Conservation (phyloP, 345 rosid genomes). For the Boechera retrofracta region DNA sequence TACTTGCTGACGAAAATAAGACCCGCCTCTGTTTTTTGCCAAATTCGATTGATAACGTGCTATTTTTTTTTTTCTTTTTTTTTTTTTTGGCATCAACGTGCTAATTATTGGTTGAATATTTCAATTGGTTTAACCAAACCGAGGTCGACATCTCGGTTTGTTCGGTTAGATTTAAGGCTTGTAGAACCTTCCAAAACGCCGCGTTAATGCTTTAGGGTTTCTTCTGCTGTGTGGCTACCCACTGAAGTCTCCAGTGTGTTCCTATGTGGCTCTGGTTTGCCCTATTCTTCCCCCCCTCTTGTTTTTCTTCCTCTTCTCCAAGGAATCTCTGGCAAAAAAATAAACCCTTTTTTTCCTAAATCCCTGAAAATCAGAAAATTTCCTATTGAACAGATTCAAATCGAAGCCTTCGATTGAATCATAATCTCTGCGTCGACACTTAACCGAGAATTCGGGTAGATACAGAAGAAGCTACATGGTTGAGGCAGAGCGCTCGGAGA, state of each 20-base stretch:
- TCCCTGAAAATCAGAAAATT: neutral
- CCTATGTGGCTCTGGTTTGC: constrained; percentile 37
- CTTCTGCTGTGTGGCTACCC: constrained; percentile 37
- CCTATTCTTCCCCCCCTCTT: constrained; percentile 4
- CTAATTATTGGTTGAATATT: neutral
- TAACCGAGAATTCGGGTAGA: neutral
- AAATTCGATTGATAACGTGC: neutral
- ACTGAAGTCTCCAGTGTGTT: constrained; percentile 43
- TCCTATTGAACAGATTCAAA: neutral
- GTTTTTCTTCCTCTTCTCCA: constrained; percentile 39
- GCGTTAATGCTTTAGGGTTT: constrained; percentile 21
- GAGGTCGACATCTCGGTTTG: constrained; percentile 19
- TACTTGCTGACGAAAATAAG: neutral
- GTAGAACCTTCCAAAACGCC: constrained; percentile 37
- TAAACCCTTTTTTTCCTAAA: constrained; percentile 22
- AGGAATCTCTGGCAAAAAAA: constrained; percentile 44
- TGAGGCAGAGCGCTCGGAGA: constrained; percentile 39
- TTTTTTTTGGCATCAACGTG: neutral
- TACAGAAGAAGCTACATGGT: constrained; percentile 34
- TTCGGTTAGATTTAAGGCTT: neutral
- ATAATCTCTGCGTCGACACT: neutral
- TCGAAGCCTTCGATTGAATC: constrained; percentile 10
- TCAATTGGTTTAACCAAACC: constrained; percentile 9
- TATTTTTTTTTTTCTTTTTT: too few relatives aligned
- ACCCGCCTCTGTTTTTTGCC: neutral